phyloP scores from a whole-genome alignment of 2,329 filamentous ascomycete genomes.

The Alternaria brassicae region DNA sequence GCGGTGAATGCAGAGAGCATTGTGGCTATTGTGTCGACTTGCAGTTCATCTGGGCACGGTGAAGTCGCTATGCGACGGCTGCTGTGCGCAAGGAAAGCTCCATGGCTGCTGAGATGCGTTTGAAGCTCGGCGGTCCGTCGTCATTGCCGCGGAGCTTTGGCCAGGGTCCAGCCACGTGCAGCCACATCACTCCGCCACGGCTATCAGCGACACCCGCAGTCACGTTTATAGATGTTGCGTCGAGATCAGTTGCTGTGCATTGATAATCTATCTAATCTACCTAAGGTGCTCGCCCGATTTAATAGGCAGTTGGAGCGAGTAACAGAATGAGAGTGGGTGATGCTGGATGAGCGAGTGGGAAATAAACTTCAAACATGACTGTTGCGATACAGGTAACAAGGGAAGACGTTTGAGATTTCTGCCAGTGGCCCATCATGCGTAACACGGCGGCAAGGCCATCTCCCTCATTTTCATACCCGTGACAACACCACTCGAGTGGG shows the following conservation, averaged over 20 bases:
- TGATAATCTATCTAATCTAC: conserved; percentile 21
- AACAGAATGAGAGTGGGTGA: conserved; percentile 22
- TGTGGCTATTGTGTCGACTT: conserved; percentile 16
- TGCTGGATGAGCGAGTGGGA: conserved; percentile 25
- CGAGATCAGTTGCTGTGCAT: conserved; percentile 12
- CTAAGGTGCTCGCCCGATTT: conserved; percentile 20
- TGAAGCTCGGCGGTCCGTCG: conserved; percentile 26
- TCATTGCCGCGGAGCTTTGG: conserved; percentile 33
- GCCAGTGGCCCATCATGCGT: conserved; percentile 27
- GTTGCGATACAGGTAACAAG: conserved; percentile 17
- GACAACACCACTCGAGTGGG: conserved; percentile 21
- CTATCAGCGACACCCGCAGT: not conserved
- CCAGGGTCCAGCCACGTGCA: conserved; percentile 28
- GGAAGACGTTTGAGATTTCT: conserved; percentile 33
- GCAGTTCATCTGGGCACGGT: conserved; percentile 21
- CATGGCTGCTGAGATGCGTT: conserved; percentile 22
- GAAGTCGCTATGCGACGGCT: conserved; percentile 28
- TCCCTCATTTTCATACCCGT: conserved; percentile 28
- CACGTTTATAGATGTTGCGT: not conserved
- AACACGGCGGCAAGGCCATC: conserved; percentile 18
- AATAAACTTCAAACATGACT: conserved; percentile 8
- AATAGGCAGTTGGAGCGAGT: conserved; percentile 15
- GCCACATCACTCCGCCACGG: not conserved
- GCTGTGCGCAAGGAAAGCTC: conserved; percentile 27
- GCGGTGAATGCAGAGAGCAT: conserved; percentile 99